These are phyloP conservation scores for Nicotiana sylvestris DNA, from an alignment of 257 asterid species.

Conservation along the genomic window DNA sequence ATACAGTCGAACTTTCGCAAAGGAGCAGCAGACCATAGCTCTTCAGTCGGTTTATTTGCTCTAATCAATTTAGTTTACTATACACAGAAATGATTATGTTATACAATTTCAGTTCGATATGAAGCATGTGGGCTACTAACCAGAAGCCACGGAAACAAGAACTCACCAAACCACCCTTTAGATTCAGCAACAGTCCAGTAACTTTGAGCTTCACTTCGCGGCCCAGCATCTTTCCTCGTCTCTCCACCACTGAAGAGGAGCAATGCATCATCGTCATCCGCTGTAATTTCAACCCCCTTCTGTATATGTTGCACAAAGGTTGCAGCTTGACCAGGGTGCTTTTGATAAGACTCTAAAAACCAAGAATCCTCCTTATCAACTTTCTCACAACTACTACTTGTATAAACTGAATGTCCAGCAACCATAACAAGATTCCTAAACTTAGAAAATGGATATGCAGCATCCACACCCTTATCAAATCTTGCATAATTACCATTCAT, in stretches of 20 bases:
- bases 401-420: constrained; percentile 97
- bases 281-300: constrained; percentile 72
- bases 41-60: background rate
- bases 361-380: constrained; percentile 90
- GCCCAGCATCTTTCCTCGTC: constrained; percentile 94
- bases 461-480: constrained; percentile 35
- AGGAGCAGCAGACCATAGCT: background rate
- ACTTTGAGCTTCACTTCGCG: constrained; percentile 95
- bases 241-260: constrained; percentile 96
- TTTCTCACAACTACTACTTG: constrained; percentile 80
- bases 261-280: constrained; percentile 56
- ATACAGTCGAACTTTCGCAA: background rate
- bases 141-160: background rate
- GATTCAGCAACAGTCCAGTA: constrained; percentile 92
- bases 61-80: background rate
- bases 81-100: background rate
- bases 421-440: constrained; percentile 87
- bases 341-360: constrained; percentile 88
- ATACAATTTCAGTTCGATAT: background rate
- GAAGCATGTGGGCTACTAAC: background rate
- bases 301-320: constrained; percentile 81
- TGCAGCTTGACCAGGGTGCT: constrained; percentile 95
- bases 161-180: constrained; percentile 94
- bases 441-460: constrained; percentile 51
- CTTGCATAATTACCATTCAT: constrained; percentile 35